phyloP scores from a whole-genome alignment of 257 asterid species.

The Capsicum baccatum region DNA sequence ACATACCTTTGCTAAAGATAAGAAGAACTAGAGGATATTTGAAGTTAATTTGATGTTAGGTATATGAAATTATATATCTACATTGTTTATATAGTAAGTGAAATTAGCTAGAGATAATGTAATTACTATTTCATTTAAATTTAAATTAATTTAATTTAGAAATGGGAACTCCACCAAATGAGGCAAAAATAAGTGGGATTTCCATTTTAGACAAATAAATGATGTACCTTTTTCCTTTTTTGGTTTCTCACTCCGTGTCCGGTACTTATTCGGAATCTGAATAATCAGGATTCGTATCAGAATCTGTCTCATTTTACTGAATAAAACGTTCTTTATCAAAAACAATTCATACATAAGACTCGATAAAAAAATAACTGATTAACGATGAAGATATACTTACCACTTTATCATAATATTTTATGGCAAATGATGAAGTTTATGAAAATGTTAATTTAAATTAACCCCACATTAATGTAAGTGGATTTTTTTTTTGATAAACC shows the following conservation, averaged over 20 bases:
- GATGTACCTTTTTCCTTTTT: background rate
- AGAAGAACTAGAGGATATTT: background rate
- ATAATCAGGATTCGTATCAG: background rate
- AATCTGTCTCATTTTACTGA: background rate
- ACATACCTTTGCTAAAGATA: constrained; percentile 11
- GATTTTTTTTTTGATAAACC: background rate
- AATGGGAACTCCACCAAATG: constrained; percentile 57
- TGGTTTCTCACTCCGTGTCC: background rate
- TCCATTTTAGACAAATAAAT: constrained; percentile 40
- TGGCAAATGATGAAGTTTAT: constrained; percentile 27
- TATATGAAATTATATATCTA: background rate
- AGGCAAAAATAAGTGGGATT: constrained; percentile 51
- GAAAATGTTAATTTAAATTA: constrained; percentile 29
- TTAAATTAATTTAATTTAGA: constrained; percentile 3
- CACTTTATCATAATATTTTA: background rate
- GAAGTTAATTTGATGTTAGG: constrained; percentile 19
- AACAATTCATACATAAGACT: background rate
- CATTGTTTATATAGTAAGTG: background rate
- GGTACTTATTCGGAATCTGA: fast-evolving
- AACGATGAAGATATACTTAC: background rate
- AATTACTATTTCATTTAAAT: constrained; percentile 25
- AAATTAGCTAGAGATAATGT: constrained; percentile 33
- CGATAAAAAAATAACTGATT: fast-evolving
- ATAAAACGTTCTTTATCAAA: too few relatives aligned
- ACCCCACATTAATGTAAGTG: constrained; percentile 38